phyloP scores from a whole-genome alignment of 2,329 filamentous ascomycete species.

The Nectriaceae sp. region DNA sequence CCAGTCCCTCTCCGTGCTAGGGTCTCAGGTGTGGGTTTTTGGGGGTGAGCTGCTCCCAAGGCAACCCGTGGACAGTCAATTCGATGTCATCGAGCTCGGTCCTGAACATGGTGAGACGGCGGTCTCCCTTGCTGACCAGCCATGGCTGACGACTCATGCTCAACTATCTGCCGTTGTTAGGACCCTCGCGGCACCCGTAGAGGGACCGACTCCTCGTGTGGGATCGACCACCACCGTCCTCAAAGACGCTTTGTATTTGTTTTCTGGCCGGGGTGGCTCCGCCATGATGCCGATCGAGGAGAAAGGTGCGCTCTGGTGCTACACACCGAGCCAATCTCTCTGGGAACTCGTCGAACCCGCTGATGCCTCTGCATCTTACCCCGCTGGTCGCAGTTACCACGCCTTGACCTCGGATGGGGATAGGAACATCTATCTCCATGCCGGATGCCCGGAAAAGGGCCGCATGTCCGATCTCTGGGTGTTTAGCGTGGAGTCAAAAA shows the following conservation, averaged over 20 bases:
- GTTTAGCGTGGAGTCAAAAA: constrained; percentile 47
- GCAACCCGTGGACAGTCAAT: constrained; percentile 50
- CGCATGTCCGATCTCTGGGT: constrained; percentile 62
- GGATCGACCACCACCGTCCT: constrained; percentile 52
- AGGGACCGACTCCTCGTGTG: constrained; percentile 54
- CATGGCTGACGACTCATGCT: background rate
- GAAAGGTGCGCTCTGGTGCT: constrained; percentile 57
- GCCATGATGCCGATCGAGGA: constrained; percentile 64
- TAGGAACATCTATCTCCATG: constrained; percentile 58
- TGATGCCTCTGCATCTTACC: constrained; percentile 38
- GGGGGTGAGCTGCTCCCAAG: constrained; percentile 54
- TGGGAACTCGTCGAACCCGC: constrained; percentile 52
- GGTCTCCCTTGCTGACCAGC: background rate
- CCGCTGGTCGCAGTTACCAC: constrained; percentile 59
- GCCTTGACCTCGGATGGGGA: constrained; percentile 38
- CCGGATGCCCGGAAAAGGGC: constrained; percentile 59
- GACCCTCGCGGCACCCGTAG: constrained; percentile 19
- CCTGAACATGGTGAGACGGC: constrained; percentile 1
- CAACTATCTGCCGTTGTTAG: constrained; percentile 4
- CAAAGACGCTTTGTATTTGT: constrained; percentile 55
- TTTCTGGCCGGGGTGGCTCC: constrained; percentile 62
- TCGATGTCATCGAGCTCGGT: constrained; percentile 42
- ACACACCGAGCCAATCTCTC: constrained; percentile 36
- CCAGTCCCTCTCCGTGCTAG: constrained; percentile 45
- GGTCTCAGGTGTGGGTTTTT: constrained; percentile 45